Evolutionary conservation across 345 rosid species (phyloP), one percentile per base, ranked within the genome.

Genomic region (Trapa incisa): DNA sequence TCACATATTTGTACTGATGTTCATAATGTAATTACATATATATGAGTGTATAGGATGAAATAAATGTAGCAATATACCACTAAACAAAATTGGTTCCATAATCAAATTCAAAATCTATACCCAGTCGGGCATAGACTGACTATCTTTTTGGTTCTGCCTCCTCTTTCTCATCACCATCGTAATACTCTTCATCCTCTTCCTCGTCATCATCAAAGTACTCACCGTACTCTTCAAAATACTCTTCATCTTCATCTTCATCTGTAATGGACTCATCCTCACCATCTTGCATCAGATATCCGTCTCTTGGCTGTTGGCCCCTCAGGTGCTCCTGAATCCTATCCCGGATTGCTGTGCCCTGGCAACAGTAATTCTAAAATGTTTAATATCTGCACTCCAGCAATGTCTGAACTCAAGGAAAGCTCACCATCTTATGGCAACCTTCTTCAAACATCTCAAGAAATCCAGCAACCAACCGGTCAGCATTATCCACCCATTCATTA

Each of bases 371-470:
- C 65, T 9, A 43, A 61, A 16, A 22, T 14, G 53, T 7, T 45
- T 3, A n/a, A 67, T 7, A 3, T 11, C 48, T 45, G 48, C 48
- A 45, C 7, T 45, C 12, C 3, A 45, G 48, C 48, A 22, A 22
- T 45, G 11, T 45, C 2, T 45, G 48, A 7, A 2, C 13, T 8
- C 7, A 41, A 41, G 43, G 4, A 41, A 41, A 45, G 11, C 89
- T 83, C 58, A 91, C 99, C 99, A 94, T 87, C 79, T 94, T 94
- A 76, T 94, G 99, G 75, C 91, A 94, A 69, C 99, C 87, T 86
- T 94, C 99, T 80, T 94, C 99, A 38, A 94, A 94, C 88, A 91
- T 89, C 80, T 91, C 99, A 12, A 94, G 89, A 73, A 94, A 94
- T 73, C 99, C 99, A 38, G 95, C 92, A 17, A 93, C 98, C 92